Base-by-base conservation (phyloP, 441 rosid species). In the Pelargonium fulgidum region DNA sequence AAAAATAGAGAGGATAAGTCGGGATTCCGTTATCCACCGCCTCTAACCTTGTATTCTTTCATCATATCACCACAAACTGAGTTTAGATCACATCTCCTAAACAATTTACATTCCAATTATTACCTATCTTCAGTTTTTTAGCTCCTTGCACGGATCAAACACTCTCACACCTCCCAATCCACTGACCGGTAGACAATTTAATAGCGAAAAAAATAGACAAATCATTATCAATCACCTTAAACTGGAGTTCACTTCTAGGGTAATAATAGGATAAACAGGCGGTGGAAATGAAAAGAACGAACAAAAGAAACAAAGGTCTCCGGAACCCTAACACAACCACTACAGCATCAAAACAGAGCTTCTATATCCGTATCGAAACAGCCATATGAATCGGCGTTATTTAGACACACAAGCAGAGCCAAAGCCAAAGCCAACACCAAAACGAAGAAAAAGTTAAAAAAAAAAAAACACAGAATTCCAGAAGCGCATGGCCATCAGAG, bases 261-360 rank as follows among this genome's bases (percentile, higher is more conserved):
- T 17, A 19, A 9, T 19, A 54, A 54, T 50, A n/a, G 19, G 16
- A 19, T 13, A 50, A n/a, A n/a, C n/a, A n/a, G n/a, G n/a, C n/a
- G n/a, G n/a, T n/a, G n/a, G n/a, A n/a, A n/a, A n/a, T n/a, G n/a
- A n/a, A 54, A 10, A 16, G 10, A 17, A 54, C 7, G 10, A 54
- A 54, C 24, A 54, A 54, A 5, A 20, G 0, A 14, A 54, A 54
- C 61, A 14, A 1, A 54, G 22, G 62, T 6, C 62, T 54, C 62
- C 24, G 24, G 17, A 54, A 54, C 62, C 62, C 62, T 54, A 54
- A 54, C 62, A 14, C 62, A 54, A 54, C 62, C 17, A 54, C 17
- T 0, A 17, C 3, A 24, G 17, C 17, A 54, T 17, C 62, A 17
- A 54, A 54, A 54, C 62, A 54, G 10, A 54, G 24, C 24, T 17